Base-by-base conservation (phyloP, 2,329 filamentous ascomycete species). In the Claviceps monticola region DNA sequence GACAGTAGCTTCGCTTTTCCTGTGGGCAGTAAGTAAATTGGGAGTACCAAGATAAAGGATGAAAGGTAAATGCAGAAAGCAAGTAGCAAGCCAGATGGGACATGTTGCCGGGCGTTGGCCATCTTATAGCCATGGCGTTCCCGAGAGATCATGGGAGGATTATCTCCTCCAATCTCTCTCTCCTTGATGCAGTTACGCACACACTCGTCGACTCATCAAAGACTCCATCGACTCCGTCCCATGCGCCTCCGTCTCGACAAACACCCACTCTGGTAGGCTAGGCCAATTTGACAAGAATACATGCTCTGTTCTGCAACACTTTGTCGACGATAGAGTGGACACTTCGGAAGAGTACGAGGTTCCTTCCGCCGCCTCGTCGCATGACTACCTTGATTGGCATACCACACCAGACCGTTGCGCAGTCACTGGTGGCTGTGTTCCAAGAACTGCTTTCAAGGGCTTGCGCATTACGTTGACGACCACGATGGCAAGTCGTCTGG, bases 281-380 rank as follows among this genome's bases (percentile, higher is more conserved):
- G 34, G 36, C 41, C 42, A 53, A 53, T 19, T 19, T 19, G 21
- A 1, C 21, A 21, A 21, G 46, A 53, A 49, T 36, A 38, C 51
- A 44, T 44, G 26, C 26, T 16, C 13, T 17, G 8, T 34, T 26
- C 21, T 48, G 38, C 23, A 21, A 34, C 29, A 48, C 19, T 48
- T 19, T 29, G 11, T 39, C 17, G 46, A 42, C 29, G 46, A 23
- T 21, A 29, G 19, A 49, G 49, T 50, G 48, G 50, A 23, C 43
- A 42, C 43, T 29, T 34, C 51, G 48, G 46, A 47, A 53, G 51
- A 51, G 48, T 53, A 51, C 48, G 53, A 53, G 53, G 48, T 54
- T 54, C 48, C 48, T 55, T 48, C 53, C 53, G 53, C 48, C 51
- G 36, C 34, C 34, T 55, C 26, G 48, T 53, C 53, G 49, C 49